phyloP scores from a whole-genome alignment of 345 rosid species.

The Adansonia digitata region DNA sequence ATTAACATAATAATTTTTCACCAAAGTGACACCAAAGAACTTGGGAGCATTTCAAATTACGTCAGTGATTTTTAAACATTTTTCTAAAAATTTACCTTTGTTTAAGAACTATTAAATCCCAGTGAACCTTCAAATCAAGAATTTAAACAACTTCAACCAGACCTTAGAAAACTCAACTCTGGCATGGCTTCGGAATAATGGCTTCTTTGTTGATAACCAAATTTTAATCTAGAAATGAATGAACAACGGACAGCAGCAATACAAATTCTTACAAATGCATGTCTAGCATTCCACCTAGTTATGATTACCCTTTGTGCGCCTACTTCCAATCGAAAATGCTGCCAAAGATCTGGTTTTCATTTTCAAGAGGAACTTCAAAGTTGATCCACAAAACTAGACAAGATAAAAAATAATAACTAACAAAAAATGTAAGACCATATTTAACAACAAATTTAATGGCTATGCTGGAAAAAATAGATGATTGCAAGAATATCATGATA shows the following conservation, averaged over 20 bases:
- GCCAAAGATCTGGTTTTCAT: background rate
- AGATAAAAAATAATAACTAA: background rate
- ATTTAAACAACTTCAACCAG: background rate
- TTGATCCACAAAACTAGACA: background rate
- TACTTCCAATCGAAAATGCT: background rate
- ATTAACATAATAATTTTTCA: background rate
- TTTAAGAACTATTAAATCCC: background rate
- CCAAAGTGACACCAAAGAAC: background rate
- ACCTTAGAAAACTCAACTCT: background rate
- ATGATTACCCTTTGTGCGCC: background rate
- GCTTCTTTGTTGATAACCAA: background rate
- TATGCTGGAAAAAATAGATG: background rate
- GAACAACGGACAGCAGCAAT: background rate
- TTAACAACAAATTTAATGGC: too few species aligned
- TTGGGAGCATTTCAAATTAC: background rate
- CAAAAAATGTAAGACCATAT: background rate
- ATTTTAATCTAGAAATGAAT: background rate
- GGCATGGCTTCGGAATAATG: background rate
- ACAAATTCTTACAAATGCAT: background rate
- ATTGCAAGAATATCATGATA: background rate
- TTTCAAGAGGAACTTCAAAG: background rate
- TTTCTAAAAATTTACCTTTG: background rate
- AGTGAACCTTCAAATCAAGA: background rate
- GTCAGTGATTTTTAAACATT: background rate
- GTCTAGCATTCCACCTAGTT: background rate